Evolutionary conservation across 331 rosid genomes (phyloP).

Genomic region (Malus hybrid): DNA sequence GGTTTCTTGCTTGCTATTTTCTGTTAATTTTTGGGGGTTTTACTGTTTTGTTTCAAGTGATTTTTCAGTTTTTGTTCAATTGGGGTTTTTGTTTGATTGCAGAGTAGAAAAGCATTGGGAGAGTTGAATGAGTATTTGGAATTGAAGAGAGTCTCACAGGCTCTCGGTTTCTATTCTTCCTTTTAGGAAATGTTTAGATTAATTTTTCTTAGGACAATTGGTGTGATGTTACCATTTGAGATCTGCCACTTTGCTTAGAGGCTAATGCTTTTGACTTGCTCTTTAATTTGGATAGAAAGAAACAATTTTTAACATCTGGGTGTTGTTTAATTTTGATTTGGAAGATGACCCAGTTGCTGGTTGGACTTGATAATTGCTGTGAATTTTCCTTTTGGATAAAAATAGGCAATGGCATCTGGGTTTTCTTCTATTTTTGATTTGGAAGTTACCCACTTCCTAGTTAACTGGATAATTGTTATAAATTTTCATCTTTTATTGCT

Average conservation of each 20-base stretch:
- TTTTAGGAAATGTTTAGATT: no score
- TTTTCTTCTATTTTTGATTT: constrained; percentile 11
- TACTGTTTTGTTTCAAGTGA: no score
- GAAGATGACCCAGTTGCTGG: not conserved
- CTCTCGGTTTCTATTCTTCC: no score
- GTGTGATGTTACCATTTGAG: constrained; percentile 28
- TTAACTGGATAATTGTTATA: constrained; percentile 10
- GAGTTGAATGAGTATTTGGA: no score
- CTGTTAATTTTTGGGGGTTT: no score
- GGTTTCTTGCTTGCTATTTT: no score
- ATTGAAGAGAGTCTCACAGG: no score
- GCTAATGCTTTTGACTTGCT: constrained; percentile 29
- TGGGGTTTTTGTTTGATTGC: no score
- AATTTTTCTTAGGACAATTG: no score
- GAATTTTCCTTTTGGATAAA: not conserved
- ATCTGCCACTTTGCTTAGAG: constrained; percentile 53
- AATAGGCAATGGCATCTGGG: constrained; percentile 1
- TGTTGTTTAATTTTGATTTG: constrained; percentile 12
- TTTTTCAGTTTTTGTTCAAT: no score
- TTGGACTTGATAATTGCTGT: constrained; percentile 8
- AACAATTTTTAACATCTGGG: constrained; percentile 14
- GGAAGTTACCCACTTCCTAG: not conserved
- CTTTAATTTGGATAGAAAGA: constrained; percentile 5
- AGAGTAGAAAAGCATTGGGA: no score
- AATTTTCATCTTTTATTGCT: not conserved